Base-by-base conservation (phyloP, 805 yeast genomes). In the Yarrowia bubula region DNA sequence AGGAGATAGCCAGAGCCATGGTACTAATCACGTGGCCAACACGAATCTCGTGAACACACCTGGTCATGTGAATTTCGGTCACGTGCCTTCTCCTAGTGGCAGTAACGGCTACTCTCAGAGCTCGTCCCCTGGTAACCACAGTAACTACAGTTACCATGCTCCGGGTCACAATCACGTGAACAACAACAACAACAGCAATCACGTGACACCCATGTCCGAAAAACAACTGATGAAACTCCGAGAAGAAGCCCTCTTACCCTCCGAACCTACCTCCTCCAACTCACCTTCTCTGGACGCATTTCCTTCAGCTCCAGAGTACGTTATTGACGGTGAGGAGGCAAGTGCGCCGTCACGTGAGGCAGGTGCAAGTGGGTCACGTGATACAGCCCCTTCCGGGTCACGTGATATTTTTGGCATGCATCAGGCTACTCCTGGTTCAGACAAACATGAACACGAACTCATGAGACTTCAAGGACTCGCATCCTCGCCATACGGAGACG, bases 221-320 rank as follows among this genome's bases (percentile, higher is more conserved):
- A 88, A 88, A 72, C 87, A 86, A 67, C 70, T 80, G 14, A 73
- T 86, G 69, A 76, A 80, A 66, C 74, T 79, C 4, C 80, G 80
- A 55, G 92, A 87, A 71, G 80, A 81, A 51, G 81, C 88, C 5
- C 75, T 88, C 46, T 70, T 87, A 22, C 92, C 93, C 0, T 86
- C 90, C 1, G 87, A 78, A 43, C 85, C 86, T 0, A 37, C 47
- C 18, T 31, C 46, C 1, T 15, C 31, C 14, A 31, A 38, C 7
- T 51, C 60, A 2, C 61, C 61, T 4, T 55, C 61, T 10, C 10
- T 55, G 38, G 61, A 55, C 15, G 61, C 61, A 2, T 35, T 55
- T 13, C 61, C 61, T 13, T 39, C 47, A 8, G 61, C 61, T 28
- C 61, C 61, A 39, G 61, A 55, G 61, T 55, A 55, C 33, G 46